These are phyloP conservation scores for Brasilioporus rufonigricans DNA, from an alignment of 768 basidiomycete species.

Conservation along the genomic window DNA sequence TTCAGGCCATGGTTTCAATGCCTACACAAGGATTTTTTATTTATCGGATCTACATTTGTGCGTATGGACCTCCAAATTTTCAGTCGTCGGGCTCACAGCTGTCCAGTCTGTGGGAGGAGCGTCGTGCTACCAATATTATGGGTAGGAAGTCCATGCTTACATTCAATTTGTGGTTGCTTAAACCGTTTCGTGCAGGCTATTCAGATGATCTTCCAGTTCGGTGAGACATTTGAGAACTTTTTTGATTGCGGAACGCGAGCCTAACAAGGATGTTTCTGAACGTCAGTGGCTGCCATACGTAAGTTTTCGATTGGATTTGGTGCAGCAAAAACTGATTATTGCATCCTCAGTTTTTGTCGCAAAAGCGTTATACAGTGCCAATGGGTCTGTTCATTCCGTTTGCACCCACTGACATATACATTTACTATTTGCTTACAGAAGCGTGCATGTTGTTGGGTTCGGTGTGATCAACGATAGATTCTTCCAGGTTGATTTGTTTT, in stretches of 20 bases:
- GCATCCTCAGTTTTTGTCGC: background rate
- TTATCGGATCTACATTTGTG: conserved; percentile 7
- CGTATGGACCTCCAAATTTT: too few species aligned
- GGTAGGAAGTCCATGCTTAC: background rate
- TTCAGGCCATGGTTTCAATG: background rate
- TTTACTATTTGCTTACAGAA: too few species aligned
- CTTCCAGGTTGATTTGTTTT: too few species aligned
- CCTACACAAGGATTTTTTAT: conserved; percentile 5
- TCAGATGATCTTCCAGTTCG: conserved; percentile 1
- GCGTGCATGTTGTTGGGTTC: too few species aligned
- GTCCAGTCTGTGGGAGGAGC: conserved; percentile 7
- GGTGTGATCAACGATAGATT: too few species aligned
- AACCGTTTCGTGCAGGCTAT: background rate
- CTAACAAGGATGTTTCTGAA: background rate
- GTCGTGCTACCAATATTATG: conserved; percentile 2
- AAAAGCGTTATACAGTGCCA: background rate
- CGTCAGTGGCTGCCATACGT: conserved; percentile 1
- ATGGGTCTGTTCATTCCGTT: conserved; percentile 11
- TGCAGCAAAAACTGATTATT: background rate
- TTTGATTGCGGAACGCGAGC: too few species aligned
- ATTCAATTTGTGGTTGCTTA: background rate
- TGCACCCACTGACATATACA: too few species aligned
- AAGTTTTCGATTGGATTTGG: background rate
- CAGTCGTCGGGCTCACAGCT: background rate
- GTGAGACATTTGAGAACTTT: background rate